phyloP scores from a whole-genome alignment of 768 basidiomycete genomes.

The Xerocomellus chrysenteron region DNA sequence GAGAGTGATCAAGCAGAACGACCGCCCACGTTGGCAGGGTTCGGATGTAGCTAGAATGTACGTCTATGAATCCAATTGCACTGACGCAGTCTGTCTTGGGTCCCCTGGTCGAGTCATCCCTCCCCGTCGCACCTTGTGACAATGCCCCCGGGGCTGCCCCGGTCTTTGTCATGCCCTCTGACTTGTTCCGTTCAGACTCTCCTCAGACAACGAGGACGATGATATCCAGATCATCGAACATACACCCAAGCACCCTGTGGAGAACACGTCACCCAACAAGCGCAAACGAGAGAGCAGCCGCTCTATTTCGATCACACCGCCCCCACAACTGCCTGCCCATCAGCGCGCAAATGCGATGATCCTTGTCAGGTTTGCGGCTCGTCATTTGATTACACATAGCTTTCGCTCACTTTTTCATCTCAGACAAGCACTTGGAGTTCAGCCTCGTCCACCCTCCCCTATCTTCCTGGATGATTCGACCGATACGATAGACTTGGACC shows the following conservation, averaged over 20 bases:
- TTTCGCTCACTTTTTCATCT: constrained; percentile 3
- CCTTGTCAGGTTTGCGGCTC: constrained; percentile 53
- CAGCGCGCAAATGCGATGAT: constrained; percentile 56
- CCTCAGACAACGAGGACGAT: constrained; percentile 47
- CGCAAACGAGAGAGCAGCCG: constrained; percentile 54
- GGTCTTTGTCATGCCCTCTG: constrained; percentile 2
- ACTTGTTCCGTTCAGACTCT: constrained; percentile 27
- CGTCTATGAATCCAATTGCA: constrained; percentile 15
- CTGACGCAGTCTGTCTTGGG: background rate
- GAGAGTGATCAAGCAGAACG: constrained; percentile 29
- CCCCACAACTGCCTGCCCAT: constrained; percentile 56
- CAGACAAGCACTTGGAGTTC: constrained; percentile 49
- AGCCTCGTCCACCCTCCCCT: constrained; percentile 49
- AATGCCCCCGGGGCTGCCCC: constrained; percentile 9
- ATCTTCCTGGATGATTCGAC: constrained; percentile 43
- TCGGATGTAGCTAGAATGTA: constrained; percentile 43
- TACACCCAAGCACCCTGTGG: constrained; percentile 18
- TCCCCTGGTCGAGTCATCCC: background rate
- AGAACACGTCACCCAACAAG: constrained; percentile 34
- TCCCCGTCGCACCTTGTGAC: background rate
- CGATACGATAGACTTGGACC: constrained; percentile 53
- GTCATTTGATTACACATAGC: background rate
- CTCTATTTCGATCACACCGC: constrained; percentile 75
- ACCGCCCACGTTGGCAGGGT: constrained; percentile 44
- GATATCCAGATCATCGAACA: constrained; percentile 42